Percentiles rank a stretch among this genome's conserved stretches.
Evolutionary conservation across 1,139 yeast genomes (phyloP).

Genomic region (Eremothecium gossypii): DNA sequence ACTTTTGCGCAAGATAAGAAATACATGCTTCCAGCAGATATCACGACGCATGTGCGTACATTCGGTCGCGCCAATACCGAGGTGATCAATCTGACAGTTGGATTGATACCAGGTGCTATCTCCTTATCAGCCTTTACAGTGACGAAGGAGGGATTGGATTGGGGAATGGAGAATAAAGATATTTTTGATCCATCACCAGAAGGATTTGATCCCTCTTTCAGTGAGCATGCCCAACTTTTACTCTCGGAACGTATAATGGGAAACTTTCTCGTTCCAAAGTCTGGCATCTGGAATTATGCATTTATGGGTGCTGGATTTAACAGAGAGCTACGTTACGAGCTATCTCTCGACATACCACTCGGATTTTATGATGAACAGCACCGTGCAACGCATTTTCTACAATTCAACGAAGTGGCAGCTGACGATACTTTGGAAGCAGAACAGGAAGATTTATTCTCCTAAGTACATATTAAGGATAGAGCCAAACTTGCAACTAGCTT

Average conservation of each 20-base stretch:
- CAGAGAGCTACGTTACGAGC: conserved; percentile 45
- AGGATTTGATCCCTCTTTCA: conserved; percentile 56
- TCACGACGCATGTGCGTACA: conserved; percentile 47
- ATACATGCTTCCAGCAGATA: conserved; percentile 60
- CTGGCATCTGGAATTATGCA: conserved; percentile 82
- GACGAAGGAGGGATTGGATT: conserved; percentile 55
- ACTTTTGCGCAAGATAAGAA: conserved; percentile 60
- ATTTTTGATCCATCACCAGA: conserved; percentile 37
- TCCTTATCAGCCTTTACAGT: conserved; percentile 61
- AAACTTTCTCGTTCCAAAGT: conserved; percentile 77
- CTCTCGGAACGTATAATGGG: conserved; percentile 74
- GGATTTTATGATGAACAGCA: conserved; percentile 80
- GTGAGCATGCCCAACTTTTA: conserved; percentile 58
- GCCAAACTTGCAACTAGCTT: too few relatives aligned
- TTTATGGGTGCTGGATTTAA: conserved; percentile 84
- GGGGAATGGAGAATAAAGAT: conserved; percentile 69
- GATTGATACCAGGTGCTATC: conserved; percentile 79
- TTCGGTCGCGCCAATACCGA: conserved; percentile 31
- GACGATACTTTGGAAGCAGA: conserved; percentile 54
- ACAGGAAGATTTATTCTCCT: conserved; percentile 64
- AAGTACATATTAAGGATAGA: conserved; percentile 3
- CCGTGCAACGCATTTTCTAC: conserved; percentile 78
- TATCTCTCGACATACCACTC: conserved; percentile 72
- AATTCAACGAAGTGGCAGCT: conserved; percentile 60
- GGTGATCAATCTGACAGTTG: conserved; percentile 53